A percentile compares a stretch with the other conserved stretches of the same genome.
phyloP scores from a whole-genome alignment of 768 basidiomycete species.

The Lentinula raphanica region DNA sequence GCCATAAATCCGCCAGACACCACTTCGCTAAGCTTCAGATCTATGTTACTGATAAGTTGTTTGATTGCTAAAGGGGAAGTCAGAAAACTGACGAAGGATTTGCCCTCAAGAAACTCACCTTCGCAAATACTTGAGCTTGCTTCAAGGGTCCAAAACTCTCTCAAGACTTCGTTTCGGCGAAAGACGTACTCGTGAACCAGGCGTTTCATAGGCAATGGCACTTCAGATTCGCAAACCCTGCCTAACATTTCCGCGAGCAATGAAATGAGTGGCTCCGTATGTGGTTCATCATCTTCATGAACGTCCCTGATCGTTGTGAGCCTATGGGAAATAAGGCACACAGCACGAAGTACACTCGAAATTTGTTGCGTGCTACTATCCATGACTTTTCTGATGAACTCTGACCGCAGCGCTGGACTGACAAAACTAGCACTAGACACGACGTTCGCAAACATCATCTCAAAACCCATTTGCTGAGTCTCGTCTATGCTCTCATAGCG shows the following conservation, averaged over 20 bases:
- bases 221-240: background rate
- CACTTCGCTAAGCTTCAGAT: background rate
- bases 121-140: background rate
- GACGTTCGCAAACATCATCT: background rate
- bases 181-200: background rate
- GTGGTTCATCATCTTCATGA: background rate
- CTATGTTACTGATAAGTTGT: background rate
- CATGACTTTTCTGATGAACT: background rate
- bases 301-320: background rate
- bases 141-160: background rate
- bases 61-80: background rate
- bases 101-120: background rate
- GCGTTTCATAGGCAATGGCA: background rate
- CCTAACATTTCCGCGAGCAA: background rate
- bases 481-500: background rate
- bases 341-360: background rate
- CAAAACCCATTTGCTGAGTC: background rate
- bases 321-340: background rate
- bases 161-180: background rate
- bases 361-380: background rate
- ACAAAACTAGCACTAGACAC: background rate
- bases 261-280: background rate
- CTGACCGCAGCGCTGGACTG: background rate
- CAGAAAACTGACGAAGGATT: background rate
- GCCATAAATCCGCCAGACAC: background rate